Evolutionary conservation across 2,329 filamentous ascomycete species (phyloP).

Genomic region (Tolypocladium nubicola): DNA sequence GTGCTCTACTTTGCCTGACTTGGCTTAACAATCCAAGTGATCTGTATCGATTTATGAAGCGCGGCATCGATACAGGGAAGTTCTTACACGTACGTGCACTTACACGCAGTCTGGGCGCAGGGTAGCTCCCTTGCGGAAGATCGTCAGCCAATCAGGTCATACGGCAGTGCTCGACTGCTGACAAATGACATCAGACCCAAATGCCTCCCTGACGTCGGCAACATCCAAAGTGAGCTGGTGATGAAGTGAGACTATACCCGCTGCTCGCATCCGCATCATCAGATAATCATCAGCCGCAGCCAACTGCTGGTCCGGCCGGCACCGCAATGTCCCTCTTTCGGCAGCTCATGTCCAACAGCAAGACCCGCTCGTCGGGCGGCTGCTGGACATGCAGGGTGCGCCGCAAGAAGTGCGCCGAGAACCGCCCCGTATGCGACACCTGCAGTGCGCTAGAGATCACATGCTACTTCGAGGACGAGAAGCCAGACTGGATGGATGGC

Average conservation of each 20-base stretch:
- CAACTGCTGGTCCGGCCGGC: not conserved
- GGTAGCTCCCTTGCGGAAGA: not conserved
- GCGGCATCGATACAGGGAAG: too few species aligned
- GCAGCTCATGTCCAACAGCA: constrained; percentile 14
- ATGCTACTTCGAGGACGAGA: constrained; percentile 40
- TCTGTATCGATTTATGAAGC: too few species aligned
- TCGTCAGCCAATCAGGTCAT: not conserved
- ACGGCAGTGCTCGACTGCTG: not conserved
- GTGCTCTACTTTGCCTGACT: too few species aligned
- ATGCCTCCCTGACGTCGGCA: not conserved
- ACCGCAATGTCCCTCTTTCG: constrained; percentile 11
- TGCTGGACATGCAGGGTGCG: constrained; percentile 53
- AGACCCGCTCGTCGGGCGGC: constrained; percentile 30
- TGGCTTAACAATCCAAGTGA: too few species aligned
- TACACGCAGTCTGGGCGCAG: too few species aligned
- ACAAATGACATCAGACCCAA: not conserved
- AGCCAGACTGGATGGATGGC: constrained; percentile 49
- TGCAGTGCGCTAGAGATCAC: constrained; percentile 45
- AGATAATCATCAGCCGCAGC: not conserved
- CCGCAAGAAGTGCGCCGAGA: constrained; percentile 51
- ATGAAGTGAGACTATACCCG: not conserved
- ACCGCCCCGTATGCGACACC: constrained; percentile 36
- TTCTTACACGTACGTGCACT: too few species aligned
- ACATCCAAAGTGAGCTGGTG: not conserved
- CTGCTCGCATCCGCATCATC: not conserved